These are phyloP conservation scores for Termitomyces sp. DNA, from an alignment of 768 basidiomycete genomes.

Conservation along the genomic window DNA sequence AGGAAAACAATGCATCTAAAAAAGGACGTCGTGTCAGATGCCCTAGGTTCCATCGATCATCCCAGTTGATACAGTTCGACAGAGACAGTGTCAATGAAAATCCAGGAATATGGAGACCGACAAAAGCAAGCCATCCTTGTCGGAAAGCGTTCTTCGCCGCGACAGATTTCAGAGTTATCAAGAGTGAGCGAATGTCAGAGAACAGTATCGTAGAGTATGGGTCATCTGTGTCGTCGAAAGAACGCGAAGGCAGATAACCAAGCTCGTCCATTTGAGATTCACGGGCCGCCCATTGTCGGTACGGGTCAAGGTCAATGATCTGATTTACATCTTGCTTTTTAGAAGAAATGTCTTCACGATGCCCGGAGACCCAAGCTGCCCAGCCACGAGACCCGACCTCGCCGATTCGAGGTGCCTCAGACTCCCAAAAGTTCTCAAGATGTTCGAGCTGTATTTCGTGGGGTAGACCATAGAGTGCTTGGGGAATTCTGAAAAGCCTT, in stretches of 20 bases:
- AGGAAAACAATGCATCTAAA: conserved; percentile 52
- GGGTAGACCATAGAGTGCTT: conserved; percentile 34
- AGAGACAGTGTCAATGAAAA: conserved; percentile 38
- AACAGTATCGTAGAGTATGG: conserved; percentile 74
- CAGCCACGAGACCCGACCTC: conserved; percentile 66
- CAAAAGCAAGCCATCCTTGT: conserved; percentile 61
- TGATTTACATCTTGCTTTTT: conserved; percentile 6
- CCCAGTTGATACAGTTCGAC: conserved; percentile 35
- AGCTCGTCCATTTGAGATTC: conserved; percentile 48
- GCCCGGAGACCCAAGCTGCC: conserved; percentile 52
- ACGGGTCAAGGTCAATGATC: conserved; percentile 49
- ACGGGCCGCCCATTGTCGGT: conserved; percentile 56
- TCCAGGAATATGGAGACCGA: conserved; percentile 72
- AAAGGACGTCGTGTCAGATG: conserved; percentile 40
- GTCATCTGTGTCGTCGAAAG: conserved; percentile 50
- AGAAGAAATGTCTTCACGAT: conserved; percentile 28
- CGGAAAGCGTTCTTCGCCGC: conserved; percentile 55
- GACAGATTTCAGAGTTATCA: conserved; percentile 42
- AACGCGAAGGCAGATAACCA: conserved; percentile 46
- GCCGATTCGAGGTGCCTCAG: conserved; percentile 71
- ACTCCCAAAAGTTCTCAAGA: conserved; percentile 83
- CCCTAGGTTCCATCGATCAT: conserved; percentile 63
- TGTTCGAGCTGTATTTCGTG: conserved; percentile 46
- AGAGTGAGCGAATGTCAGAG: conserved; percentile 57
- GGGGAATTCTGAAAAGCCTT: conserved; percentile 59